phyloP scores from a whole-genome alignment of 2,329 filamentous ascomycete species.

The Trichoderma atrobrunneum region DNA sequence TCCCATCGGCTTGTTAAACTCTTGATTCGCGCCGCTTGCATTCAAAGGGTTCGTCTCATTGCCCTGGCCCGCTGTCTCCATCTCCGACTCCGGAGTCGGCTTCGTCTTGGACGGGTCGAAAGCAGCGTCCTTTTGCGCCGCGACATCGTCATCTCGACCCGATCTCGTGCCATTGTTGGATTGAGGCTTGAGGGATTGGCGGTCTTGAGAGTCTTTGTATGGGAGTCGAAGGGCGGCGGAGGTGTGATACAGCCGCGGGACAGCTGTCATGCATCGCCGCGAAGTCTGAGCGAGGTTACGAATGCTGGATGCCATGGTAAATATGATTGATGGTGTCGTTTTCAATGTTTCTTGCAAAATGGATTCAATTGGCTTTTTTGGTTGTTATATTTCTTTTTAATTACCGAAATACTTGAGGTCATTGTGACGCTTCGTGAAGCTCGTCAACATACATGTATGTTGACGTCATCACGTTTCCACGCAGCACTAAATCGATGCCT shows the following conservation, averaged over 20 bases:
- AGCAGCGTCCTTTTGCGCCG: constrained; percentile 57
- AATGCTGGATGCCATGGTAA: constrained; percentile 23
- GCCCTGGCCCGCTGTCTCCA: constrained; percentile 39
- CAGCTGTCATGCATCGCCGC: background rate
- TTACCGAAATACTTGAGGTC: constrained; percentile 11
- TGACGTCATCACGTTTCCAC: constrained; percentile 10
- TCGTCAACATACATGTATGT: background rate
- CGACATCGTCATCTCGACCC: constrained; percentile 59
- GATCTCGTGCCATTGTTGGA: constrained; percentile 66
- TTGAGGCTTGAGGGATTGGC: constrained; percentile 62
- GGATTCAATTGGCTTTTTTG: background rate
- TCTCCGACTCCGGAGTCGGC: constrained; percentile 64
- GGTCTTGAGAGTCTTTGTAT: constrained; percentile 55
- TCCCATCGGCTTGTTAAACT: constrained; percentile 40
- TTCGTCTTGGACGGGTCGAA: constrained; percentile 67
- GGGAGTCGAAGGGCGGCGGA: constrained; percentile 30
- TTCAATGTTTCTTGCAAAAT: background rate
- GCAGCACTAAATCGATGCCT: background rate
- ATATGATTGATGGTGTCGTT: background rate
- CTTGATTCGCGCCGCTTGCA: constrained; percentile 45
- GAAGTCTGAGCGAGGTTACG: constrained; percentile 22
- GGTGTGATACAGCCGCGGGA: constrained; percentile 34
- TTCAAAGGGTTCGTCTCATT: constrained; percentile 36
- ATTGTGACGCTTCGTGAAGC: constrained; percentile 13
- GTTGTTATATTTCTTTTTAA: background rate